Conservation (phyloP, 768 basidiomycete species). For the Coprinopsis sp. region DNA sequence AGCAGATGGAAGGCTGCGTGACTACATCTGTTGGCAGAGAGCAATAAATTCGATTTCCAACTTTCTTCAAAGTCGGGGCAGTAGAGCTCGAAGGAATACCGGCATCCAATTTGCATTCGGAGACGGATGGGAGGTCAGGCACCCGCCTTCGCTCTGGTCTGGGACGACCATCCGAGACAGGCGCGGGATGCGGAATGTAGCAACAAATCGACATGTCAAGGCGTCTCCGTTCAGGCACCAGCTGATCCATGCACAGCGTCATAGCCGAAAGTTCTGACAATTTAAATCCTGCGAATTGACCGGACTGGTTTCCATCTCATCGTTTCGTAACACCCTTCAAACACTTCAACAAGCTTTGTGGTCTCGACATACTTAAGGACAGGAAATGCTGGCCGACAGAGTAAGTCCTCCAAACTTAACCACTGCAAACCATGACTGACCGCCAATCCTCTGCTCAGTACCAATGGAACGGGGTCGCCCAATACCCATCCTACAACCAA, state of each 20-base stretch:
- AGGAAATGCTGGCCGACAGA: slow-evolving; percentile 2
- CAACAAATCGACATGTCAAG: slow-evolving; percentile 10
- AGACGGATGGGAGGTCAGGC: slow-evolving; percentile 4
- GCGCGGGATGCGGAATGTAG: slow-evolving; percentile 10
- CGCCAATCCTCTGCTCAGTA: slow-evolving; percentile 9
- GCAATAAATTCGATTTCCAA: too few relatives aligned
- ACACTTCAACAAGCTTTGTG: neutral
- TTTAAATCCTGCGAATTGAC: slow-evolving; percentile 14
- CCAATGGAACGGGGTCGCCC: slow-evolving; percentile 2
- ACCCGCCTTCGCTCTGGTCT: neutral
- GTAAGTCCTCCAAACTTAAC: neutral
- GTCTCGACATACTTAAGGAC: slow-evolving; percentile 10
- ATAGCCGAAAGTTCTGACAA: slow-evolving; percentile 10
- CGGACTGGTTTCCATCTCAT: slow-evolving; percentile 9
- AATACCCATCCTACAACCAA: neutral
- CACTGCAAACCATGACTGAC: slow-evolving; percentile 6
- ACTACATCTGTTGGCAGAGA: too few relatives aligned
- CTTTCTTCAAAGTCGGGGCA: too few relatives aligned
- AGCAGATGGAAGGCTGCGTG: too few relatives aligned
- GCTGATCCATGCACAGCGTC: slow-evolving; percentile 12
- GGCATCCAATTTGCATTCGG: too few relatives aligned
- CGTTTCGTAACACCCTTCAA: slow-evolving; percentile 9
- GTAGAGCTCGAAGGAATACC: neutral
- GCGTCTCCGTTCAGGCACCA: slow-evolving; percentile 17
- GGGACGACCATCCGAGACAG: slow-evolving; percentile 10